These are phyloP conservation scores for Hordeum marinum DNA, from an alignment of 176 grass and related monocot genomes.

Conservation along the genomic window DNA sequence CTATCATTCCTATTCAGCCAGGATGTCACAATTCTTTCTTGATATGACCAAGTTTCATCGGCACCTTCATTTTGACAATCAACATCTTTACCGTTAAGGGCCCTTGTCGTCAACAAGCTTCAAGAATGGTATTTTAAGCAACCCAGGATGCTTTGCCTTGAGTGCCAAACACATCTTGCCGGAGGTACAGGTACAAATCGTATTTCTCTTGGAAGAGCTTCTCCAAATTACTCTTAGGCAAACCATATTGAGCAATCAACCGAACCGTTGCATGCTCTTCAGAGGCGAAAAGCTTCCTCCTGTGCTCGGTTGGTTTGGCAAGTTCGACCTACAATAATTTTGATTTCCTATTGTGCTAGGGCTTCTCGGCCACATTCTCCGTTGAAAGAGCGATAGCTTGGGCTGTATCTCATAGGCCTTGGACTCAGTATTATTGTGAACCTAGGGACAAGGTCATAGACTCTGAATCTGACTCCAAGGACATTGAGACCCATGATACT, in stretches of 20 bases:
- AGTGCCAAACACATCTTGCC: not conserved
- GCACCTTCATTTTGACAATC: not conserved
- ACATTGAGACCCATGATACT: not conserved
- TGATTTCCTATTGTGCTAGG: not conserved
- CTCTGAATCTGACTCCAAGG: not conserved
- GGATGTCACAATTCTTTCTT: not conserved
- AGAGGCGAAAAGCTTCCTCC: not conserved
- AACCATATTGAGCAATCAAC: not conserved
- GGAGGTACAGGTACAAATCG: not conserved
- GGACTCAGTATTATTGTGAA: not conserved
- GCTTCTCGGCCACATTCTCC: not conserved
- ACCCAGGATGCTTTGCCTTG: not conserved
- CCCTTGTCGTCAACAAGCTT: not conserved
- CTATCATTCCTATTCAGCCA: too few species aligned
- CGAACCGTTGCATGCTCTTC: not conserved
- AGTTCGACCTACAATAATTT: not conserved
- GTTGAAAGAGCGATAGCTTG: not conserved
- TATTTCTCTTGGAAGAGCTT: not conserved
- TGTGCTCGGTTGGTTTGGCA: not conserved
- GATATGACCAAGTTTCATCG: too few species aligned
- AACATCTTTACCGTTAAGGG: not conserved
- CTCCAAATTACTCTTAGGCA: not conserved
- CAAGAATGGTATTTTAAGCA: not conserved
- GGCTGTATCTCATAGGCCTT: not conserved
- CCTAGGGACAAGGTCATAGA: not conserved